Conservation (phyloP, 441 rosid genomes). For the Codiaeum variegatum region DNA sequence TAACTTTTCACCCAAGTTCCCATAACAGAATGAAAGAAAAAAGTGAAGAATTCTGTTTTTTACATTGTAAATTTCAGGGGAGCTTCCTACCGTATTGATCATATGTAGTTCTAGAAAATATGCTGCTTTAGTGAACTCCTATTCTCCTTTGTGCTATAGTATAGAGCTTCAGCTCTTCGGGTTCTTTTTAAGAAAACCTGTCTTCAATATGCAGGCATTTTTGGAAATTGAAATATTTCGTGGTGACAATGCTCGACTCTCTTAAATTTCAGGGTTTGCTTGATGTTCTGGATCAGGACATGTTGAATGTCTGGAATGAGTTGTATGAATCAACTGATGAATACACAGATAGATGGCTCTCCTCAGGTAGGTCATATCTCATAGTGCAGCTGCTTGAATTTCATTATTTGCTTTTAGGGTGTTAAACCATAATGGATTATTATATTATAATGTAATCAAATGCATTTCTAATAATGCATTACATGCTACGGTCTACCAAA, state of each 20-base stretch:
- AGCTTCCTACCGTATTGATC: background rate
- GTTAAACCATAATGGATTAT: too few species aligned
- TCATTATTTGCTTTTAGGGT: constrained; percentile 5
- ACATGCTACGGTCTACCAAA: too few species aligned
- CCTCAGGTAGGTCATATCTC: constrained; percentile 51
- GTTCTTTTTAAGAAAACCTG: constrained; percentile 7
- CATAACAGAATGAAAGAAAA: background rate
- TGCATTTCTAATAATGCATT: too few species aligned
- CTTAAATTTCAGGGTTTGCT: constrained; percentile 57
- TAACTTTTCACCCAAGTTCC: background rate
- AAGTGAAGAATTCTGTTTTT: background rate
- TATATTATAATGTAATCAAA: too few species aligned
- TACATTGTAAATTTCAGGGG: background rate
- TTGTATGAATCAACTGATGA: constrained; percentile 70
- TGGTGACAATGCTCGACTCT: constrained; percentile 3
- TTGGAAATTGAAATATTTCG: constrained; percentile 2
- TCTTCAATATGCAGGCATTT: background rate
- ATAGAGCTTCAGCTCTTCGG: background rate
- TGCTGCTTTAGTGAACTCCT: background rate
- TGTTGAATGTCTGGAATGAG: constrained; percentile 45
- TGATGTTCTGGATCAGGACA: constrained; percentile 43
- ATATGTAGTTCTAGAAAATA: background rate
- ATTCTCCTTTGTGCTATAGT: background rate
- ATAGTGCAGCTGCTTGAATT: constrained; percentile 8
- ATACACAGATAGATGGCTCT: constrained; percentile 79